Percentiles rank a stretch among this genome's conserved stretches.
Conservation (phyloP, 495 filamentous ascomycete genomes). For the Bombardia bombarda region DNA sequence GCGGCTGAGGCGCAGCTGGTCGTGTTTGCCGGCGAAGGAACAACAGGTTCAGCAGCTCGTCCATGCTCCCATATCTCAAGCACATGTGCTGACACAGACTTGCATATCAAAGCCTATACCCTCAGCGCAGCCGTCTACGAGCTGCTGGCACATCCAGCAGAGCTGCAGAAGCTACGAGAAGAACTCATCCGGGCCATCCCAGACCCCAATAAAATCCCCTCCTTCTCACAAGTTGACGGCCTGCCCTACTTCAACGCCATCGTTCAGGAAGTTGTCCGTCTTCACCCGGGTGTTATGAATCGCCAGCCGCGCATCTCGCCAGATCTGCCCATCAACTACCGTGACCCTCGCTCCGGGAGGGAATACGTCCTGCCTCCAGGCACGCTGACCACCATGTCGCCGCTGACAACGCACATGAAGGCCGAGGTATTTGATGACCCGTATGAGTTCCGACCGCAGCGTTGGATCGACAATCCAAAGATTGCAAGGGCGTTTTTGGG, state of each 20-base stretch:
- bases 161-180: background rate
- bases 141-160: background rate
- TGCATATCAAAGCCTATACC: too few species aligned
- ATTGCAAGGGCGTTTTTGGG: constrained; percentile 1
- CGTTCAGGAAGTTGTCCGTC: constrained; percentile 5
- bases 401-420: constrained; percentile 2
- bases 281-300: constrained; percentile 7
- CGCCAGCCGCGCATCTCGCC: constrained; percentile 5
- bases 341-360: background rate
- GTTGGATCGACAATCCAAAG: constrained; percentile 10
- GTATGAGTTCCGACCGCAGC: constrained; percentile 1
- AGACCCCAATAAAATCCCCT: background rate
- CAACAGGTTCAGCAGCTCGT: too few species aligned
- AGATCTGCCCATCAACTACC: constrained; percentile 1
- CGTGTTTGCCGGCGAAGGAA: constrained; percentile 5
- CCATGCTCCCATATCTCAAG: too few species aligned
- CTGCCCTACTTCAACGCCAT: constrained; percentile 8
- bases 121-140: too few species aligned
- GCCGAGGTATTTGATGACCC: constrained; percentile 2
- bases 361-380: constrained; percentile 5
- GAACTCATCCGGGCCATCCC: background rate
- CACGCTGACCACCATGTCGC: constrained; percentile 2
- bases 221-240: background rate
- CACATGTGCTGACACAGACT: too few species aligned
- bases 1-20: constrained; percentile 4